A percentile compares a stretch with the other conserved stretches of the same genome.
These are phyloP conservation scores for Echinochloa phyllopogon DNA, from an alignment of 176 grass and related monocot genomes.

Conservation along the genomic window DNA sequence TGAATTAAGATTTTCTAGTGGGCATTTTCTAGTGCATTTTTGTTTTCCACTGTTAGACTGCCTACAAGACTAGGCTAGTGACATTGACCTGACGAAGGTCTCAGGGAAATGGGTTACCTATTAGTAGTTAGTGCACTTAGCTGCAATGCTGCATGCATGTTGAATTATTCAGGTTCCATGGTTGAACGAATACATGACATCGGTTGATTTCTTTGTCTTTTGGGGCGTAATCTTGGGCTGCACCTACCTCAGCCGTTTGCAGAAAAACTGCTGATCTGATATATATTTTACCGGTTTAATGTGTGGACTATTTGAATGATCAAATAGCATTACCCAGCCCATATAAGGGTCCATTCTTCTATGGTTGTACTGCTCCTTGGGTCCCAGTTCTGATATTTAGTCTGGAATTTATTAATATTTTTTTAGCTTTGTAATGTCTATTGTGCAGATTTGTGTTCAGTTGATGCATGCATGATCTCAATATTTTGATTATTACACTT, in stretches of 20 bases:
- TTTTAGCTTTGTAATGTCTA: not conserved
- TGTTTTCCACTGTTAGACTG: not conserved
- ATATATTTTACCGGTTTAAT: not conserved
- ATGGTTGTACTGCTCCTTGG: not conserved
- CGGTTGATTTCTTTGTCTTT: not conserved
- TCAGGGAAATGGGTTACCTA: not conserved
- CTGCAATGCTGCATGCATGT: not conserved
- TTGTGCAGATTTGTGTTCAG: conserved; percentile 4
- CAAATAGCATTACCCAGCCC: not conserved
- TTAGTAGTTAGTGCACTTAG: not conserved
- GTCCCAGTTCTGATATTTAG: not conserved
- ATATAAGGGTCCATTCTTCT: not conserved
- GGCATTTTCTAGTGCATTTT: not conserved
- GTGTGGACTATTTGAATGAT: not conserved
- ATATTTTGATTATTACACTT: conserved; percentile 14
- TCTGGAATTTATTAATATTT: conserved; percentile 5
- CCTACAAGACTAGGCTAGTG: not conserved
- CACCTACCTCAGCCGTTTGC: not conserved
- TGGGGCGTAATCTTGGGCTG: not conserved
- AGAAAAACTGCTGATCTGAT: conserved; percentile 11
- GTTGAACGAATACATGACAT: not conserved
- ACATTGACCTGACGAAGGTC: not conserved
- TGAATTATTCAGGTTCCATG: not conserved
- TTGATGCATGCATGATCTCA: conserved; percentile 23
- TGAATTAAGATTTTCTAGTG: not conserved